phyloP scores from a whole-genome alignment of 2,329 filamentous ascomycete species.

The Pochonia chlamydosporia region DNA sequence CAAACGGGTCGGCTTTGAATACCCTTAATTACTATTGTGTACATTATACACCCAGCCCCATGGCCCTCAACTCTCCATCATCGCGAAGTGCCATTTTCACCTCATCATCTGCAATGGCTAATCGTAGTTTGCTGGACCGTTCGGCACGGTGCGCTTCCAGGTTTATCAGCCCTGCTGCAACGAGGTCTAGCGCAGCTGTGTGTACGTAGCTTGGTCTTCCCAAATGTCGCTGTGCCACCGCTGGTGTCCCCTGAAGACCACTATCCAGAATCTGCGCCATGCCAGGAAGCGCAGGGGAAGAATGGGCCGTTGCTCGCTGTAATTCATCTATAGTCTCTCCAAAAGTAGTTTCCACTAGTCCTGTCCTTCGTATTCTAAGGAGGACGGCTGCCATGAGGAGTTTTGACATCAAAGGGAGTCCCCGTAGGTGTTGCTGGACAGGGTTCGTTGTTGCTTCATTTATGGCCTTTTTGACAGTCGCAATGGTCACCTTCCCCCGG shows the following conservation, averaged over 20 bases:
- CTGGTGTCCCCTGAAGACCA: constrained; percentile 20
- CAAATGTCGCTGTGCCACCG: constrained; percentile 21
- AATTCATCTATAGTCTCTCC: constrained; percentile 83
- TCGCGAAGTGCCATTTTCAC: constrained; percentile 82
- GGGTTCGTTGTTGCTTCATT: constrained; percentile 92
- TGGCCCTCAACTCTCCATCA: constrained; percentile 76
- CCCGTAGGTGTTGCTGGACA: constrained; percentile 80
- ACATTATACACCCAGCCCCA: constrained; percentile 53
- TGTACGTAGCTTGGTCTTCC: constrained; percentile 44
- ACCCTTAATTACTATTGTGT: constrained; percentile 16
- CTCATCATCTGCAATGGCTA: constrained; percentile 87
- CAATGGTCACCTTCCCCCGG: constrained; percentile 72
- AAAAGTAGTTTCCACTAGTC: constrained; percentile 79
- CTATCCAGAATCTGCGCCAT: constrained; percentile 30
- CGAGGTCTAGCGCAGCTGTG: constrained; percentile 72
- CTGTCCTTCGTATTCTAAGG: constrained; percentile 72
- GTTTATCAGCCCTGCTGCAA: constrained; percentile 81
- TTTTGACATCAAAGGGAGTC: constrained; percentile 75
- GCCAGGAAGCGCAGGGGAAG: constrained; percentile 28
- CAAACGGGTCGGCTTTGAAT: constrained; percentile 2
- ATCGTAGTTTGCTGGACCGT: constrained; percentile 76
- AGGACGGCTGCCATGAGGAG: constrained; percentile 80
- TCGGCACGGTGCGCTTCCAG: constrained; percentile 78
- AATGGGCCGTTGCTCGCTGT: constrained; percentile 31
- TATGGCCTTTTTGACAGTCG: constrained; percentile 89